These are phyloP conservation scores for Penicillium macrosclerotiorum DNA, from an alignment of 495 filamentous ascomycete genomes.

Conservation along the genomic window DNA sequence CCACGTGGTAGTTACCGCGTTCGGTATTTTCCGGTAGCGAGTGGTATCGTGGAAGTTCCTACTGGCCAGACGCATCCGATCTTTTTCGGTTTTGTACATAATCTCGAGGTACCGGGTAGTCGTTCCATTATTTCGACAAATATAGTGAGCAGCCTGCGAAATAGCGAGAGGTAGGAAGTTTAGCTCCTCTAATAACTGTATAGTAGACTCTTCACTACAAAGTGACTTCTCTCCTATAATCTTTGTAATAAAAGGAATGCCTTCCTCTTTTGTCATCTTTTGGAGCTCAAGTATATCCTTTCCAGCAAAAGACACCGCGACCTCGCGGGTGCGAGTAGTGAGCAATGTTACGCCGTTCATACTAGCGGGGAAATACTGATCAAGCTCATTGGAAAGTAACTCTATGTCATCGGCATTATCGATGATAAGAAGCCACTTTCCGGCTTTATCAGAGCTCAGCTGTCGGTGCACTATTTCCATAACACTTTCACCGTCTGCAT, in stretches of 20 bases:
- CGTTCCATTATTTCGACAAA: conserved; percentile 33
- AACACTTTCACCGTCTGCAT: conserved; percentile 2
- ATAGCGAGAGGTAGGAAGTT: conserved; percentile 31
- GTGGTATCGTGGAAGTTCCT: conserved; percentile 41
- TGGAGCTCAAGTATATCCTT: not conserved
- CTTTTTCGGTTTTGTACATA: conserved; percentile 33
- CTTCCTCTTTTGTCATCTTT: not conserved
- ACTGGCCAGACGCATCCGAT: conserved; percentile 33
- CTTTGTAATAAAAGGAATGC: not conserved
- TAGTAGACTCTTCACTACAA: not conserved
- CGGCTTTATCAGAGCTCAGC: not conserved
- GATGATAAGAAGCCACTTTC: conserved; percentile 1
- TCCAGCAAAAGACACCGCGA: conserved; percentile 3
- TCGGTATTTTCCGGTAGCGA: conserved; percentile 41
- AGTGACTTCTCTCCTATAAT: not conserved
- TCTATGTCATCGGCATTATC: conserved; percentile 4
- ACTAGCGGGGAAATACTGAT: not conserved
- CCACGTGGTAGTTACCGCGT: conserved; percentile 51
- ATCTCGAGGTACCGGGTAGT: conserved; percentile 42
- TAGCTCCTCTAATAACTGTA: conserved; percentile 13
- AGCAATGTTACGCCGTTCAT: not conserved
- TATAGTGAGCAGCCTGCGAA: conserved; percentile 30
- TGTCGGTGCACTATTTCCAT: conserved; percentile 1
- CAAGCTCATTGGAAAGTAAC: not conserved
- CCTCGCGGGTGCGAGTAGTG: not conserved